A percentile compares a stretch with the other conserved stretches of the same genome.
phyloP scores from a whole-genome alignment of 176 grass and related monocot species.

The Oryza longistaminata region DNA sequence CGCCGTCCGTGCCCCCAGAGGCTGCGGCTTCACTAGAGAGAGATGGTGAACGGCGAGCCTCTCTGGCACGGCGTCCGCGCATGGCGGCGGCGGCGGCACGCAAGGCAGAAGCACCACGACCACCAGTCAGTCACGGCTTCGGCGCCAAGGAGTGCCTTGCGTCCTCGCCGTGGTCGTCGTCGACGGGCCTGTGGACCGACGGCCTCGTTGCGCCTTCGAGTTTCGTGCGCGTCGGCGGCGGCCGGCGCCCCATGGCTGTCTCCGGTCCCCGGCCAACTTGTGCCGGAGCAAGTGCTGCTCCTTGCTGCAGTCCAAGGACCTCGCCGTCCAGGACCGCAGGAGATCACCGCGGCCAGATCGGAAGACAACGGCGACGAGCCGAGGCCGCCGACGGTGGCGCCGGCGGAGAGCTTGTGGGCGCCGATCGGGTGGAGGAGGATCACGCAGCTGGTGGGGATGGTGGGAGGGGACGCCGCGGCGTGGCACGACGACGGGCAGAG shows the following conservation, averaged over 20 bases:
- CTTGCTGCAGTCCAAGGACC: neutral
- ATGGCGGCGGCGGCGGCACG: too few relatives aligned
- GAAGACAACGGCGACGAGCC: conserved; percentile 29
- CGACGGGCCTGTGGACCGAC: conserved; percentile 47
- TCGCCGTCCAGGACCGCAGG: neutral
- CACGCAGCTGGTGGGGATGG: conserved; percentile 42
- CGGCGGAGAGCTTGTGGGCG: conserved; percentile 45
- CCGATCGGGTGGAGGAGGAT: conserved; percentile 59
- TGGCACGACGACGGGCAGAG: conserved; percentile 21
- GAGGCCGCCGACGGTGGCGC: conserved; percentile 23
- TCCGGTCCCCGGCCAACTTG: conserved; percentile 4
- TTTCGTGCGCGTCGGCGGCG: conserved; percentile 39
- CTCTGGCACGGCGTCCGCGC: too few relatives aligned
- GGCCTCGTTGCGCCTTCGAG: conserved; percentile 67
- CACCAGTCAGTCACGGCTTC: neutral
- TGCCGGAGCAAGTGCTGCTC: conserved; percentile 18
- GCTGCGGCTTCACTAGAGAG: neutral
- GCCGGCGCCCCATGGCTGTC: neutral
- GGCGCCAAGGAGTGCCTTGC: neutral
- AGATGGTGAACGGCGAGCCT: neutral
- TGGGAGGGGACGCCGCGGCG: conserved; percentile 35
- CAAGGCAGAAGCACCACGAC: too few relatives aligned
- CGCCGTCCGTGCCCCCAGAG: neutral
- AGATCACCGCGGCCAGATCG: neutral
- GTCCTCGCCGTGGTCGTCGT: neutral